These are phyloP conservation scores for Lachnellula cervina DNA, from an alignment of 2,329 filamentous ascomycete species.

Conservation along the genomic window DNA sequence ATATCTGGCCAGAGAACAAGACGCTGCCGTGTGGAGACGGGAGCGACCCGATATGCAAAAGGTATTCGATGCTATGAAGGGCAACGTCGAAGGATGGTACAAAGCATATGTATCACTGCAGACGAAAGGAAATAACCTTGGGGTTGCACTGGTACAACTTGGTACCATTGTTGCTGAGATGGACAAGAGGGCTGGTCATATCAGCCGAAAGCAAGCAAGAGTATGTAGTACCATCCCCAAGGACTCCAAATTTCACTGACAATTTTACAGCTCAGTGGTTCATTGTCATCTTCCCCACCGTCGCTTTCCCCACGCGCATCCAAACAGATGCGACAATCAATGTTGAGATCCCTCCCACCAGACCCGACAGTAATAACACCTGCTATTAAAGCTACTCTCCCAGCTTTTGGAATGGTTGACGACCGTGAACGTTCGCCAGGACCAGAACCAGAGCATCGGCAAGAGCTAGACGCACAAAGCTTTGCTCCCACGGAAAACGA, in stretches of 20 bases:
- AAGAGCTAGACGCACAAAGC: conserved; percentile 1
- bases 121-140: conserved; percentile 65
- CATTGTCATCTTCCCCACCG: conserved; percentile 15
- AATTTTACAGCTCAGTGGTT: conserved; percentile 16
- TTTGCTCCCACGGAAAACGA: conserved; percentile 7
- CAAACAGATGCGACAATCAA: conserved; percentile 25
- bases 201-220: conserved; percentile 67
- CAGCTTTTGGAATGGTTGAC: conserved; percentile 26
- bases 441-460: conserved; percentile 3
- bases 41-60: conserved; percentile 61
- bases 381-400: conserved; percentile 25
- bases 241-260: conserved; percentile 9
- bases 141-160: conserved; percentile 65
- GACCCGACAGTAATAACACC: conserved; percentile 29
- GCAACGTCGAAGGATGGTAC: conserved; percentile 87
- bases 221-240: conserved; percentile 43
- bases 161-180: conserved; percentile 78
- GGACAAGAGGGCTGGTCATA: conserved; percentile 76
- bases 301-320: conserved; percentile 8
- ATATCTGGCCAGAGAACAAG: conserved; percentile 65
- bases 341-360: conserved; percentile 25
- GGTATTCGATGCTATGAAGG: conserved; percentile 85
- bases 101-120: conserved; percentile 74
- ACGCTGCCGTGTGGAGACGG: conserved; percentile 53
- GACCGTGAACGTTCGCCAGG: conserved; percentile 27